Conservation (phyloP, 345 rosid species). For the Ailanthus altissimus region DNA sequence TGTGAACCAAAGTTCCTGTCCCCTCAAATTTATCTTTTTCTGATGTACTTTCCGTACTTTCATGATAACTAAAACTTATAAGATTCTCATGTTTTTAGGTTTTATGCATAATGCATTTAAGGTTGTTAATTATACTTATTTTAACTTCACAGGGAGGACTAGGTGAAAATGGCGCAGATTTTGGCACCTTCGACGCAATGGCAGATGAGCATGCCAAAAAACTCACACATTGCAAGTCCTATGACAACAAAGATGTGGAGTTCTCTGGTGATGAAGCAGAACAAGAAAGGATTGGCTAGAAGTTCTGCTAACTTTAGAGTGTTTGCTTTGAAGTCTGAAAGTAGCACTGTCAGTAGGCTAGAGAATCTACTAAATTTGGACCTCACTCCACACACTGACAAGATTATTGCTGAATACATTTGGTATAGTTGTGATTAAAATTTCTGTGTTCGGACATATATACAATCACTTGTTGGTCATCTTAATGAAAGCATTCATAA, state of each 20-base stretch:
- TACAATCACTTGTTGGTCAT: background rate
- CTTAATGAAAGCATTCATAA: background rate
- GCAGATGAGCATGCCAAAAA: conserved; percentile 70
- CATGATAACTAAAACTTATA: background rate
- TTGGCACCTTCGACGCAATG: conserved; percentile 75
- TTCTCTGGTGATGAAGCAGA: conserved; percentile 67
- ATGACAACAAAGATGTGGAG: conserved; percentile 60
- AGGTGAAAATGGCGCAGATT: conserved; percentile 80
- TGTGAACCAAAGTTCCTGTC: background rate
- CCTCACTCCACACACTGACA: conserved; percentile 75
- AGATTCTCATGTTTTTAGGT: conserved; percentile 3
- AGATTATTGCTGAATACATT: conserved; percentile 92
- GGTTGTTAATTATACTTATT: conserved; percentile 21
- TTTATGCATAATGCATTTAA: background rate
- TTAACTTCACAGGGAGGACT: conserved; percentile 31
- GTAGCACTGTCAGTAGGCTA: conserved; percentile 64
- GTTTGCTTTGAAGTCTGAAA: conserved; percentile 66
- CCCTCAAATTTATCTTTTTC: background rate
- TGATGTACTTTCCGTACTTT: conserved; percentile 3
- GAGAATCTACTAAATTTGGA: conserved; percentile 81
- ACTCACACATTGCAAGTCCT: conserved; percentile 46
- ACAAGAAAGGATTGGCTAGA: conserved; percentile 51
- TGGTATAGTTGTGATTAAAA: conserved; percentile 48
- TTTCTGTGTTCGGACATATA: background rate
- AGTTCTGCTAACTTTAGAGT: conserved; percentile 57